Base-by-base conservation (phyloP, 257 asterid genomes). In the Solanum habrochaites region DNA sequence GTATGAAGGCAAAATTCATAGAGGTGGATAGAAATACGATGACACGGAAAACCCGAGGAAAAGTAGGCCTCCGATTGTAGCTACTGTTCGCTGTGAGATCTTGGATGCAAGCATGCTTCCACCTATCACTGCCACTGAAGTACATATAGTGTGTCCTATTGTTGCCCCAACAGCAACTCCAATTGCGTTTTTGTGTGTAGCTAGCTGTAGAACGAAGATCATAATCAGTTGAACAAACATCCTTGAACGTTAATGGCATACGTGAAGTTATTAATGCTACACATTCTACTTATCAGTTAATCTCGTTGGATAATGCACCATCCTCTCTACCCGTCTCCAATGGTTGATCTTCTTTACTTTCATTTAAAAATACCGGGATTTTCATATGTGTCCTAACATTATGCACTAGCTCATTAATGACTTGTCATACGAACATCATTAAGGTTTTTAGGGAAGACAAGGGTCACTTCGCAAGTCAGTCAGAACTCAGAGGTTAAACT, bases 81-180 rank as follows among this genome's bases (percentile, higher is more conserved):
- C 99, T 85, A 97, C 99, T 5, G 98, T 92, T 39, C 99, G 95
- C 90, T 97, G 99, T 3, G 99, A 97, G 88, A 97, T 97, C 93
- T 91, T 97, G 14, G 99, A 94, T 52, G 99, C 99, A 87, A 97
- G 90, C 93, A 97, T 95, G 91, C 99, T 97, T 91, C 99, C 99
- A 31, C 99, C 99, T 5, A 97, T 45, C 85, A 97, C 99, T 10
- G 99, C 99, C 88, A 97, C 29, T 4, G 99, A 95, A 52, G 99
- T 97, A 78, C 99, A 97, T 64, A 97, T 88, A 8, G 96, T 93
- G 93, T 97, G 99, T 77, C 99, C 99, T 27, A 97, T 72, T 18
- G 87, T 85, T 21, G 99, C 99, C 77, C 99, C 99, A 29, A 92
- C 43, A 3, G 99, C 98, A 60, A 97, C 99, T 83, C 99, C 99